Evolutionary conservation across 2,329 filamentous ascomycete species (phyloP), one percentile per base, ranked within the genome.

Genomic region (Cladorrhinum sp.): DNA sequence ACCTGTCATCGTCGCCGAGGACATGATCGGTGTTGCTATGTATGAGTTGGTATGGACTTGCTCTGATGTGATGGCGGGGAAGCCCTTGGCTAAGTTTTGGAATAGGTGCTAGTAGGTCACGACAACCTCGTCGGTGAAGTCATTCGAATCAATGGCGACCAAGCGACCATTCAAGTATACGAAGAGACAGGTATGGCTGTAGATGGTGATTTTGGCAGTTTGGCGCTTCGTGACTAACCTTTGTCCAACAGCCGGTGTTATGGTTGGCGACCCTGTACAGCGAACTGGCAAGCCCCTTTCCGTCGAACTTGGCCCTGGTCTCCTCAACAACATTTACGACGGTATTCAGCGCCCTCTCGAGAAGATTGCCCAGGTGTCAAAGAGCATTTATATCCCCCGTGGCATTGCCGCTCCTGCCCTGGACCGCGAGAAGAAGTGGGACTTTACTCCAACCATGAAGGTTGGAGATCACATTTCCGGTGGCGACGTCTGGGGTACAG

Each of bases 1-100:
- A 68, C 95, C 95, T 73, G 95, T 99, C 82, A 89, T 99, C 71
- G 85, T 99, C 70, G 95, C 93, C 75, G 93, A 98, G 81, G 88
- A 97, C 78, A 96, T 99, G 93, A 92, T 93, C 74, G 95, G 95
- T 77, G 95, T 95, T 84, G 93, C 95, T 77, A 99, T 99, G 95
- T 97, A 98, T 86, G 95, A 99, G 81, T 84, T 99, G 81, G 92
- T 92, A 82, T 70, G 86, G 76, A 29, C 53, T 50, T 20, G 13
- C 36, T 13, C 32, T 27, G 16, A 36, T 48, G 12, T 13, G 13
- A 56, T 48, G 13, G 3, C 41, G 5, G 41, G 45, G 60, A 53
- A 18, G 18, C n/a, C 24, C 18, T 25, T 55, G n/a, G 59, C 66
- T 67, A 61, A 66, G 25, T 13, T 23, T 32, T 16, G 56, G 48